These are phyloP conservation scores for Westerdykella aurantiaca DNA, from an alignment of 2,329 filamentous ascomycete species.

Conservation along the genomic window DNA sequence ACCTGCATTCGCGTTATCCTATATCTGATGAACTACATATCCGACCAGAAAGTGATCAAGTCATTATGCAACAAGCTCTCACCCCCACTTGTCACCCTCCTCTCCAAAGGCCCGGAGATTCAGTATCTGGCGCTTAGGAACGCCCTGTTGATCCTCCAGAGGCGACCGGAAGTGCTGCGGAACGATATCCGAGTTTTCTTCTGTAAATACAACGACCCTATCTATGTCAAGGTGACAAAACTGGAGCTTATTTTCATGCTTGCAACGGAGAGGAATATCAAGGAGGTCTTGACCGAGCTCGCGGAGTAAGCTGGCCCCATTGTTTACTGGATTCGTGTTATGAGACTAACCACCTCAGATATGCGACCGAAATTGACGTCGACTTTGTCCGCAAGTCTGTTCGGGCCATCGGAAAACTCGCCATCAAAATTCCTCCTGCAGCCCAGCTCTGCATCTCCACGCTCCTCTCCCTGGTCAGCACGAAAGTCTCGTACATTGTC, in stretches of 20 bases:
- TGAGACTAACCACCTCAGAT: conserved; percentile 39
- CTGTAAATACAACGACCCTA: conserved; percentile 99
- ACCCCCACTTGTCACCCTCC: conserved; percentile 84
- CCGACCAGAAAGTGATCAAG: conserved; percentile 81
- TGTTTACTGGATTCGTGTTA: not conserved
- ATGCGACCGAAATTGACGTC: conserved; percentile 96
- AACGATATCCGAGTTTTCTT: conserved; percentile 99
- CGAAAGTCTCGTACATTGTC: conserved; percentile 98
- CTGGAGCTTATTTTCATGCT: conserved; percentile 99
- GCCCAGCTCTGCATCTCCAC: conserved; percentile 88
- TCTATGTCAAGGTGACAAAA: conserved; percentile 99
- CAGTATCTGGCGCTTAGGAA: conserved; percentile 94
- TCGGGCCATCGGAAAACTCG: conserved; percentile 92
- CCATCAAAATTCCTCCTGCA: conserved; percentile 97
- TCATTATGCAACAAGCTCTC: conserved; percentile 87
- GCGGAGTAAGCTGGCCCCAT: conserved; percentile 58
- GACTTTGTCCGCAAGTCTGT: conserved; percentile 98
- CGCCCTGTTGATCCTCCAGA: conserved; percentile 85
- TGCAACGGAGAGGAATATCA: conserved; percentile 90
- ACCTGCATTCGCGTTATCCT: conserved; percentile 95
- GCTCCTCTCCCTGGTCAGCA: conserved; percentile 85
- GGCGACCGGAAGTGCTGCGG: conserved; percentile 83
- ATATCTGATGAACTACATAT: conserved; percentile 98
- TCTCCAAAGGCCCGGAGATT: conserved; percentile 96
- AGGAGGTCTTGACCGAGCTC: conserved; percentile 87